phyloP scores from a whole-genome alignment of 495 filamentous ascomycete genomes.

The Chaetomium cochliodes region DNA sequence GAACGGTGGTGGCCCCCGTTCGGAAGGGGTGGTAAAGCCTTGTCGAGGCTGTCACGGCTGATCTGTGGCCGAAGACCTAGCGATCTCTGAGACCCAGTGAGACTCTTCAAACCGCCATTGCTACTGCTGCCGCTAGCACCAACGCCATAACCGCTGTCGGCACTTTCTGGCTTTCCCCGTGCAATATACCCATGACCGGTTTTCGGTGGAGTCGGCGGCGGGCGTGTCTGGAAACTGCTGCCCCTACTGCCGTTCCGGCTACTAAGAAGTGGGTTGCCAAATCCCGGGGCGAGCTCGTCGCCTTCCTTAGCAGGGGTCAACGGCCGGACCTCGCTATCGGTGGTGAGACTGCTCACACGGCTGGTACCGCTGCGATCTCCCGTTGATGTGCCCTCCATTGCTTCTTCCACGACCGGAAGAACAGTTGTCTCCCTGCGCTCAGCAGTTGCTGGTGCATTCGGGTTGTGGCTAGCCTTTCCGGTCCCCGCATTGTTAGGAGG shows the following conservation, averaged over 20 bases:
- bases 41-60: conserved; percentile 51
- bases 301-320: conserved; percentile 43
- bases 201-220: conserved; percentile 48
- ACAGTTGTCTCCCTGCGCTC: conserved; percentile 62
- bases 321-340: conserved; percentile 45
- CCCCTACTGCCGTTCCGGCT: conserved; percentile 38
- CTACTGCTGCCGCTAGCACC: conserved; percentile 17
- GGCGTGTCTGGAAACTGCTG: conserved; percentile 32
- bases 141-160: conserved; percentile 42
- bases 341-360: conserved; percentile 39
- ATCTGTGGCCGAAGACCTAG: conserved; percentile 29
- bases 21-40: conserved; percentile 57
- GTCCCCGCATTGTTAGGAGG: conserved; percentile 46
- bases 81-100: conserved; percentile 34
- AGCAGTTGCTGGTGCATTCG: conserved; percentile 47
- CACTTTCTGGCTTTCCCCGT: conserved; percentile 39
- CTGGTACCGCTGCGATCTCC: conserved; percentile 51
- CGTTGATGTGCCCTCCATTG: conserved; percentile 73
- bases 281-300: conserved; percentile 44
- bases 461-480: conserved; percentile 50
- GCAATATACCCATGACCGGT: conserved; percentile 34
- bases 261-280: conserved; percentile 42
- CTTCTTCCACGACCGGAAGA: conserved; percentile 91
- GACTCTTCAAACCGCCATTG: conserved; percentile 27
- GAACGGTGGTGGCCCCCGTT: conserved; percentile 19